These are phyloP conservation scores for Austroboletus niveus DNA, from an alignment of 1,284 basidiomycete species.

Conservation along the genomic window DNA sequence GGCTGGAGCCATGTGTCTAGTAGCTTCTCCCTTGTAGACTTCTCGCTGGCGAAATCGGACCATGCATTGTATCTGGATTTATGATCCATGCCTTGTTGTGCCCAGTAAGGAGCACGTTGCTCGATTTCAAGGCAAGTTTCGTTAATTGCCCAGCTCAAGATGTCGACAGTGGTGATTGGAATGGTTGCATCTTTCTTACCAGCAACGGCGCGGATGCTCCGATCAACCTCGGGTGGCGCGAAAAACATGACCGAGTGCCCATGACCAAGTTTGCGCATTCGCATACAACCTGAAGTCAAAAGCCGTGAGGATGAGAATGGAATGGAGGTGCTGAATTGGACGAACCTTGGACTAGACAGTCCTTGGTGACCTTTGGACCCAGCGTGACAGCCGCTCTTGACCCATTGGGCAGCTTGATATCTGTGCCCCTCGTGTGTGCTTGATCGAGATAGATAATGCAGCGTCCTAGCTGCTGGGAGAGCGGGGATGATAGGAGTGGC, in stretches of 20 bases:
- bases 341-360: neutral
- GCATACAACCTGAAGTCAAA: constrained; percentile 2
- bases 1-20: neutral
- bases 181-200: neutral
- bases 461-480: neutral
- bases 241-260: constrained; percentile 2
- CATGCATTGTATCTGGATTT: too few species aligned
- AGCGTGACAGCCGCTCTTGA: neutral
- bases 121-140: too few species aligned
- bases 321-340: too few species aligned
- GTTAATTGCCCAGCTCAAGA: constrained; percentile 33
- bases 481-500: neutral
- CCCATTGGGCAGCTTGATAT: neutral
- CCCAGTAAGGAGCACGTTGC: too few species aligned
- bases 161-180: neutral
- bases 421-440: neutral
- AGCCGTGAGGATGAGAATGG: neutral
- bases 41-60: constrained; percentile 30
- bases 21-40: neutral
- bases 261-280: constrained; percentile 2
- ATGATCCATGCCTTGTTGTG: too few species aligned
- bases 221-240: neutral
- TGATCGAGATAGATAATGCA: neutral
- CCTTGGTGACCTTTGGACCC: neutral
- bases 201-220: neutral